These are phyloP conservation scores for Dichomitus squalens DNA, from an alignment of 1,284 basidiomycete genomes.

Conservation along the genomic window DNA sequence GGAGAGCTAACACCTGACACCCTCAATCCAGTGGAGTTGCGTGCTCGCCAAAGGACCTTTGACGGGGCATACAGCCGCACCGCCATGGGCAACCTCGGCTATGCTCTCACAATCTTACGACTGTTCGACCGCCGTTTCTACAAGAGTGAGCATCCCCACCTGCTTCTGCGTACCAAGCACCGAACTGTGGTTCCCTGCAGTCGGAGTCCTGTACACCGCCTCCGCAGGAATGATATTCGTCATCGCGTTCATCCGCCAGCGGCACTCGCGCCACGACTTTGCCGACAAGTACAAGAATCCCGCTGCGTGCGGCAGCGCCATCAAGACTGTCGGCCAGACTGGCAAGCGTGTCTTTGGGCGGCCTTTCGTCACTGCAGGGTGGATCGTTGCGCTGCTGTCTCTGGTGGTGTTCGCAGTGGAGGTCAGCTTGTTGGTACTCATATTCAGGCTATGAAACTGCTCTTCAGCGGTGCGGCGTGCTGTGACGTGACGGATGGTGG, in stretches of 20 bases:
- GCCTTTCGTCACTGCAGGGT: conserved; percentile 81
- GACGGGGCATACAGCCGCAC: conserved; percentile 81
- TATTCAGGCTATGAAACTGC: conserved; percentile 17
- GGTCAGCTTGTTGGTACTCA: conserved; percentile 61
- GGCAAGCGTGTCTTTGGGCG: conserved; percentile 65
- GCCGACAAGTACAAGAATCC: conserved; percentile 47
- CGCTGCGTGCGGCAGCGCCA: conserved; percentile 22
- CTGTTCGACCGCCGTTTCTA: conserved; percentile 76
- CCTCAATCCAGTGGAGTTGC: conserved; percentile 53
- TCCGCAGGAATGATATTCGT: conserved; percentile 64
- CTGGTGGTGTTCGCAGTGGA: conserved; percentile 66
- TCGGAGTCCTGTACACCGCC: conserved; percentile 73
- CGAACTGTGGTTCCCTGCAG: conserved; percentile 38
- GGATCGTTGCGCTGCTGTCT: conserved; percentile 67
- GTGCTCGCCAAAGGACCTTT: conserved; percentile 80
- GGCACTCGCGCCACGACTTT: conserved; percentile 73
- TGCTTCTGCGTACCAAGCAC: conserved; percentile 5
- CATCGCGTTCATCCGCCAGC: conserved; percentile 60
- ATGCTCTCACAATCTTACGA: conserved; percentile 72
- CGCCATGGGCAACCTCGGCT: conserved; percentile 74
- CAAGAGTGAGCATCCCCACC: conserved; percentile 50
- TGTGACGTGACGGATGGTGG: too few species aligned
- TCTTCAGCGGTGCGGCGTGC: background rate
- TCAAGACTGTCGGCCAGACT: conserved; percentile 61
- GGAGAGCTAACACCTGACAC: background rate